Conservation (phyloP, 805 yeast species). For the Starmerella ratchasimensis region DNA sequence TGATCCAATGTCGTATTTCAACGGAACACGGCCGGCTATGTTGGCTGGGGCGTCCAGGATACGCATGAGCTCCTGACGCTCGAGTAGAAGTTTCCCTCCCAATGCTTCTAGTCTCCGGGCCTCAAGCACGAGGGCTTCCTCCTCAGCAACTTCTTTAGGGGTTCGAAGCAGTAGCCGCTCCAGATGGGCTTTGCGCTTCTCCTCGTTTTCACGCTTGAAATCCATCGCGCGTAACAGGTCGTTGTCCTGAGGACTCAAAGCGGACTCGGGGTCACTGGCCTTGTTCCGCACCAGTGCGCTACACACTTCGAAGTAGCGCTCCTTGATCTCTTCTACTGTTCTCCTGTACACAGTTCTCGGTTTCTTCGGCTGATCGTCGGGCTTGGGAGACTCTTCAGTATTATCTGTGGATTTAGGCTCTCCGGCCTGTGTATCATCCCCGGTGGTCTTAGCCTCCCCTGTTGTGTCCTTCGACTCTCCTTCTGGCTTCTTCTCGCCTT, state of each 20-base stretch:
- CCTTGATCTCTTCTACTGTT: slow-evolving; percentile 67
- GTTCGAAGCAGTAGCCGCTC: slow-evolving; percentile 64
- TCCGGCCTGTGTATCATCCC: too few species aligned
- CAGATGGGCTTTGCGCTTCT: slow-evolving; percentile 67
- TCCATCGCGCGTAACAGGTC: slow-evolving; percentile 50
- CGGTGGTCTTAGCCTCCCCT: not conserved
- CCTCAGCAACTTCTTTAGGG: slow-evolving; percentile 97
- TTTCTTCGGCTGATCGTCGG: slow-evolving; percentile 9
- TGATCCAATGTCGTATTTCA: slow-evolving; percentile 44
- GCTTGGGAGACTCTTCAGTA: too few species aligned
- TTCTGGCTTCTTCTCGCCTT: not conserved
- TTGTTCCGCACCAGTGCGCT: slow-evolving; percentile 35
- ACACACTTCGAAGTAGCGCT: slow-evolving; percentile 60
- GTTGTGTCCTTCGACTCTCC: not conserved
- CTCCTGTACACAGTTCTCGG: slow-evolving; percentile 25
- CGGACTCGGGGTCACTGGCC: slow-evolving; percentile 26
- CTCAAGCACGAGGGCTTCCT: slow-evolving; percentile 83
- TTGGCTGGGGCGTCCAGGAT: slow-evolving; percentile 66
- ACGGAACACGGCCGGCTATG: slow-evolving; percentile 48
- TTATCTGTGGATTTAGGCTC: too few species aligned
- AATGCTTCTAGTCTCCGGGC: slow-evolving; percentile 85
- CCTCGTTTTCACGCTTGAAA: slow-evolving; percentile 57
- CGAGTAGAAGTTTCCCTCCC: slow-evolving; percentile 75
- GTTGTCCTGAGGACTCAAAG: slow-evolving; percentile 32
- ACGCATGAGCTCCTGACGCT: slow-evolving; percentile 63